Percentiles rank a stretch among this genome's conserved stretches.
Conservation (phyloP, 495 filamentous ascomycete species). For the Aspergillus sclerotiicarbonarius region DNA sequence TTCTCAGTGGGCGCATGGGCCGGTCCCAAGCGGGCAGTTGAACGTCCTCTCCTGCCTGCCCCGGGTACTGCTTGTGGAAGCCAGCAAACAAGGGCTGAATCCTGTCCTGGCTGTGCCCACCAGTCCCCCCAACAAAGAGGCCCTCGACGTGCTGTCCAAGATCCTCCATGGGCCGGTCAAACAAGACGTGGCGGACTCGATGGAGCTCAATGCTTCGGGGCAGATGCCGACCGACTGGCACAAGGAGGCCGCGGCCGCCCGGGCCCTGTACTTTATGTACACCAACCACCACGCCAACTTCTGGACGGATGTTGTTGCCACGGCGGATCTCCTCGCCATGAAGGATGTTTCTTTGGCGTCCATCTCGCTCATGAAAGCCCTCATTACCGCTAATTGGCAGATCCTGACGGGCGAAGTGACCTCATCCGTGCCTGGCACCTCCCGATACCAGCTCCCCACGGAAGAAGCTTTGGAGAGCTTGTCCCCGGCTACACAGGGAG, state of each 20-base stretch:
- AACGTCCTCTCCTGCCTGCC: conserved; percentile 58
- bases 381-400: conserved; percentile 58
- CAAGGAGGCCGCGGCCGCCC: conserved; percentile 53
- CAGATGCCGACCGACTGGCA: conserved; percentile 40
- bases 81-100: conserved; percentile 41
- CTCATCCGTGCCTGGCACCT: conserved; percentile 19
- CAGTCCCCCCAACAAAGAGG: conserved; percentile 49
- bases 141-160: conserved; percentile 51
- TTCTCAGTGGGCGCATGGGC: conserved; percentile 50
- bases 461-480: conserved; percentile 37
- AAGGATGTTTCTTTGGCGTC: conserved; percentile 57
- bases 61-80: conserved; percentile 51
- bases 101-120: conserved; percentile 51
- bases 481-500: conserved; percentile 35
- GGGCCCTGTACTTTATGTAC: conserved; percentile 57
- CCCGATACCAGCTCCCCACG: conserved; percentile 42
- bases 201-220: conserved; percentile 32
- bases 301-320: conserved; percentile 50
- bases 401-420: conserved; percentile 27
- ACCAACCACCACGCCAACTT: conserved; percentile 47
- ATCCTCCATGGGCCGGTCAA: conserved; percentile 54
- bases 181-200: conserved; percentile 23
- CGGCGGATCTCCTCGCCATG: conserved; percentile 58
- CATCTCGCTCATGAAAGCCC: conserved; percentile 48
- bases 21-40: conserved; percentile 52